These are phyloP conservation scores for Penicillium goetzii DNA, from an alignment of 495 filamentous ascomycete species.

Conservation along the genomic window DNA sequence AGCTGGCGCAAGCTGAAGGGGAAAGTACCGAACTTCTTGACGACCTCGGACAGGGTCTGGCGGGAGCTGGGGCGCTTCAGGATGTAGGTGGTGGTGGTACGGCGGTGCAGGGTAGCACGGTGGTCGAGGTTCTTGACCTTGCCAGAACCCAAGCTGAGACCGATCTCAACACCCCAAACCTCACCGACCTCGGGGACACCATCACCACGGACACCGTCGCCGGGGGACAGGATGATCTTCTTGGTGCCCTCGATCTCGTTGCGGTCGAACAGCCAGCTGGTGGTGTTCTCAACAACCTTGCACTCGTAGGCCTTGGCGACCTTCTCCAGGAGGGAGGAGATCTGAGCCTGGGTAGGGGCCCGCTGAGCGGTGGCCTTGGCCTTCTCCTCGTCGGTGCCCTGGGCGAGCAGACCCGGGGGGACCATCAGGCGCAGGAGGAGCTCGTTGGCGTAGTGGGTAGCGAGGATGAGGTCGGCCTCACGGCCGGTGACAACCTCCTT, in stretches of 20 bases:
- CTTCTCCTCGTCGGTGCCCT: slow-evolving; percentile 91
- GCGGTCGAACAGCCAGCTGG: slow-evolving; percentile 90
- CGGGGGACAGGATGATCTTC: slow-evolving; percentile 93
- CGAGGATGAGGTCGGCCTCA: slow-evolving; percentile 83
- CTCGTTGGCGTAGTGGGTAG: slow-evolving; percentile 95
- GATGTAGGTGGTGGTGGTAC: slow-evolving; percentile 85
- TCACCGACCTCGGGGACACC: slow-evolving; percentile 89
- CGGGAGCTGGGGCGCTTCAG: slow-evolving; percentile 92
- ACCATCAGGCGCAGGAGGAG: slow-evolving; percentile 88
- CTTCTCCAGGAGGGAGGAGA: slow-evolving; percentile 86
- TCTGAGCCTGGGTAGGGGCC: slow-evolving; percentile 77
- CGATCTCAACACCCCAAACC: slow-evolving; percentile 97
- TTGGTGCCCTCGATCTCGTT: slow-evolving; percentile 98
- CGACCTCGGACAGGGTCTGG: slow-evolving; percentile 86
- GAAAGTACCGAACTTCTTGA: slow-evolving; percentile 96
- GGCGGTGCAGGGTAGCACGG: slow-evolving; percentile 86
- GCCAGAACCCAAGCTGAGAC: slow-evolving; percentile 84
- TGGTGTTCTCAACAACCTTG: slow-evolving; percentile 95
- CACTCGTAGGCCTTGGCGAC: slow-evolving; percentile 87
- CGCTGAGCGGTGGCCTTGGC: slow-evolving; percentile 83
- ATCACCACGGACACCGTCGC: slow-evolving; percentile 85
- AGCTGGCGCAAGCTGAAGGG: slow-evolving; percentile 97
- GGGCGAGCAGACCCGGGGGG: slow-evolving; percentile 79
- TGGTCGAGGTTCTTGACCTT: slow-evolving; percentile 91
- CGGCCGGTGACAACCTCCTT: slow-evolving; percentile 68